Base-by-base conservation (phyloP, 768 basidiomycete genomes). In the Cyclocybe cylindracea region DNA sequence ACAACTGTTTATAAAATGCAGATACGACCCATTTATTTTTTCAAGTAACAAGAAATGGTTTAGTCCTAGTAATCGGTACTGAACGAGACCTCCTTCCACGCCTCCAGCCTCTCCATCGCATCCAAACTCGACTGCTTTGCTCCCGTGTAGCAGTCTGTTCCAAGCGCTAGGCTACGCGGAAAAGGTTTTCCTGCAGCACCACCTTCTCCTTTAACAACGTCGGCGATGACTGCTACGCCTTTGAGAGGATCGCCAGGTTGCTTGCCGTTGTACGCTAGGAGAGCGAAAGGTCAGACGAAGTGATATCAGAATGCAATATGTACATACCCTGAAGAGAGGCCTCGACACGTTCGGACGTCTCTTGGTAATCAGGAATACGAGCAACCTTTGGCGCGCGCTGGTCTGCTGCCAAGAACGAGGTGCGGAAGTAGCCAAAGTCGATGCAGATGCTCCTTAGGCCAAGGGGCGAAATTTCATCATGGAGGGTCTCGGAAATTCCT, bases 401-500 rank as follows among this genome's bases (percentile, higher is more conserved):
- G 32, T 55, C 58, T 10, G 61, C 50, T 1, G 36, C 55, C 1
- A 73, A 54, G 53, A 75, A 63, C 2, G 59, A 53, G 0, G 72
- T 75, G 10, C 71, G 66, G 63, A 74, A 74, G 58, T 67, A 73
- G 2, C 73, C 73, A 38, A 69, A 66, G 33, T 76, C 74, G 32
- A 74, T 57, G 45, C 70, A 70, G 36, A 68, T 62, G 42, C 67
- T 69, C 16, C 68, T 67, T 2, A 76, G 57, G 6, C 75, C 75
- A 8, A 75, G 56, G 0, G 71, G 70, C 3, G 70, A 50, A 7
- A 75, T 66, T 54, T 76, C 74, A 1, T 63, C 65, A 29, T 72
- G 58, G 2, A 73, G 61, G 0, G 66, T 63, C 11, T 56, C 53
- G 10, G 68, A 66, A 55, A 71, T 50, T 10, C 70, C 75, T 71